Conservation (phyloP, 2,329 filamentous ascomycete species). For the Penicillium expansum region DNA sequence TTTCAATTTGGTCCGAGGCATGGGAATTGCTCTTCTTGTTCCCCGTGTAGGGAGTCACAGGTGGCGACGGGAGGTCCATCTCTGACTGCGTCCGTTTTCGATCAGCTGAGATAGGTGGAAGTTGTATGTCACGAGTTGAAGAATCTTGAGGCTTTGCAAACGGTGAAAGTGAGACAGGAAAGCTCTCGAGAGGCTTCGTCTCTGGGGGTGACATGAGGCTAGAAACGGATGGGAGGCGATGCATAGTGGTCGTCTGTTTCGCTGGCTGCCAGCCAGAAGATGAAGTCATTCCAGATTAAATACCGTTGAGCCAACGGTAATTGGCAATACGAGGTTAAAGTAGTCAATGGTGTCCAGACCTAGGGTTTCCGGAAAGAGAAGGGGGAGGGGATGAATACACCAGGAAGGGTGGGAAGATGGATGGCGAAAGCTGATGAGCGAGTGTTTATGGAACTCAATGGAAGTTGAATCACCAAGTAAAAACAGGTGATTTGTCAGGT, state of each 20-base stretch:
- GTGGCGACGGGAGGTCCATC: slow-evolving; percentile 47
- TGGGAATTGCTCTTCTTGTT: slow-evolving; percentile 40
- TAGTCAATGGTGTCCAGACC: background rate
- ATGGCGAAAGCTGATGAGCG: slow-evolving; percentile 5
- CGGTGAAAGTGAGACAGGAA: slow-evolving; percentile 33
- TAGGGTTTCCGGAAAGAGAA: background rate
- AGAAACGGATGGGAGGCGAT: slow-evolving; percentile 43
- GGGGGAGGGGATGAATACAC: slow-evolving; percentile 2
- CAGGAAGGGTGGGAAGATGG: background rate
- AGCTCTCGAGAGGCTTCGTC: slow-evolving; percentile 52
- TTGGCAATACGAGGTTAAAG: background rate
- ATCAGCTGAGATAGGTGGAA: slow-evolving; percentile 43
- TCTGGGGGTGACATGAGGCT: slow-evolving; percentile 49
- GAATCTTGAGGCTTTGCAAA: slow-evolving; percentile 30
- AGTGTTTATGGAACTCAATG: slow-evolving; percentile 23
- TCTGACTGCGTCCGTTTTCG: slow-evolving; percentile 44
- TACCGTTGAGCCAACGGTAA: background rate
- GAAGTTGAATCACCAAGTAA: slow-evolving; percentile 18
- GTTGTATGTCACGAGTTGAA: slow-evolving; percentile 33
- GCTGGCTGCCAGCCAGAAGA: slow-evolving; percentile 23
- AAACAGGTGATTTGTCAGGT: slow-evolving; percentile 22
- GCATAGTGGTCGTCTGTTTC: slow-evolving; percentile 34
- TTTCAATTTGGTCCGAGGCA: slow-evolving; percentile 34
- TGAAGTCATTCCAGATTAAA: slow-evolving; percentile 28
- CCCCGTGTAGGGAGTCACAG: slow-evolving; percentile 45